These are phyloP conservation scores for Inga leiocalycina DNA, from an alignment of 306 rosid species.

Conservation along the genomic window DNA sequence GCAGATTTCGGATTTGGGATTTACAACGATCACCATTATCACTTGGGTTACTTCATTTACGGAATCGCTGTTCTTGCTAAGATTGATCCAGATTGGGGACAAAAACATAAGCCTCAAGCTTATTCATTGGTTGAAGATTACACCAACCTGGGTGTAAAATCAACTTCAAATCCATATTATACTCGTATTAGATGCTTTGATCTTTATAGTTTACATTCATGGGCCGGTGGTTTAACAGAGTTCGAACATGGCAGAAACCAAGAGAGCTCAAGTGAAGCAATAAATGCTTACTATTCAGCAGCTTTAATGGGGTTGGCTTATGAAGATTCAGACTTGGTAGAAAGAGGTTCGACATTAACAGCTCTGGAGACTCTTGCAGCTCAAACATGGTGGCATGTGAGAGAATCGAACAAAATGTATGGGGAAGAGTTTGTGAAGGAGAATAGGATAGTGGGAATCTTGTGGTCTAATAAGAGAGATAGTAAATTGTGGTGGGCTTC, in stretches of 20 bases:
- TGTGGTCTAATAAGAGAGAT: constrained; percentile 86
- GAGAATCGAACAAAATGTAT: constrained; percentile 48
- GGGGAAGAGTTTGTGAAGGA: constrained; percentile 53
- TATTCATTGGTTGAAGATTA: constrained; percentile 71
- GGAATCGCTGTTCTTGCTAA: constrained; percentile 86
- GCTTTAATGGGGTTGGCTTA: constrained; percentile 84
- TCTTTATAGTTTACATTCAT: constrained; percentile 70
- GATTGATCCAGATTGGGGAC: constrained; percentile 84
- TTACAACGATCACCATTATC: constrained; percentile 83
- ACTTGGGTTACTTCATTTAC: constrained; percentile 79
- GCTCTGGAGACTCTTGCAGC: constrained; percentile 76
- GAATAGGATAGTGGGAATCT: constrained; percentile 76
- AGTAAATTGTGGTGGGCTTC: constrained; percentile 86
- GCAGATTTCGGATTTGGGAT: constrained; percentile 90
- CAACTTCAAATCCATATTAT: constrained; percentile 42
- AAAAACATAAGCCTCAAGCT: constrained; percentile 66
- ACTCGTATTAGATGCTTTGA: constrained; percentile 78
- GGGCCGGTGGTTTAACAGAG: constrained; percentile 81
- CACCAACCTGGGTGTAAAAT: constrained; percentile 53
- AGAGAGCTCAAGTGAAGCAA: constrained; percentile 87
- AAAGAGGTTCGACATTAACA: constrained; percentile 63
- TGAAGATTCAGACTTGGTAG: constrained; percentile 74
- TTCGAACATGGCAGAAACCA: constrained; percentile 77
- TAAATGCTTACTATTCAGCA: constrained; percentile 84
- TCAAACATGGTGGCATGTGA: constrained; percentile 90